Evolutionary conservation across 2,329 filamentous ascomycete genomes (phyloP).

Genomic region (Clonostachys byssicola): DNA sequence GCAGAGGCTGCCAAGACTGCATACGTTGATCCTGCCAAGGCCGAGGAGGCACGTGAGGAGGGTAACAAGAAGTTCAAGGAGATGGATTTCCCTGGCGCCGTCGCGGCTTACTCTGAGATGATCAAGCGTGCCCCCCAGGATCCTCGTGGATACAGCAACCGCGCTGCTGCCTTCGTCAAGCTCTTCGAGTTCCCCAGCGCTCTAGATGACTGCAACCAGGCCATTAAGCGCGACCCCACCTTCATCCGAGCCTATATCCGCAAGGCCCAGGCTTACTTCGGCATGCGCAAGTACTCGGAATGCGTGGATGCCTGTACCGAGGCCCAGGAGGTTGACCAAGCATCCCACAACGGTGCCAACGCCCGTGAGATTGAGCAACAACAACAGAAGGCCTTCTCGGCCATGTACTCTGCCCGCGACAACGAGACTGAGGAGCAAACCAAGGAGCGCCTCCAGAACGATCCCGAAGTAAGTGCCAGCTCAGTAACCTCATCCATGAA

Average conservation of each 20-base stretch:
- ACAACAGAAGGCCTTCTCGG: slow-evolving; percentile 85
- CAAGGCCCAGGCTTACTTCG: slow-evolving; percentile 91
- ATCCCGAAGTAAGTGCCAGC: slow-evolving; percentile 71
- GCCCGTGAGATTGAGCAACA: slow-evolving; percentile 89
- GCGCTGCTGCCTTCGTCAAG: slow-evolving; percentile 94
- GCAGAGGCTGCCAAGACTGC: slow-evolving; percentile 69
- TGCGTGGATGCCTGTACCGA: slow-evolving; percentile 86
- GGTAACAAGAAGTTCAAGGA: slow-evolving; percentile 98
- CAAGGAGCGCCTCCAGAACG: slow-evolving; percentile 80
- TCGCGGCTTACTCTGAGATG: slow-evolving; percentile 95
- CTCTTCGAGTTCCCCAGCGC: slow-evolving; percentile 93
- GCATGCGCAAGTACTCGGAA: slow-evolving; percentile 98
- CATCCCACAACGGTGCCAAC: slow-evolving; percentile 68
- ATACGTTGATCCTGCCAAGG: slow-evolving; percentile 87
- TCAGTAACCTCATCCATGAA: background rate
- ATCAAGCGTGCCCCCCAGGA: slow-evolving; percentile 92
- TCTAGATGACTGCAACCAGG: slow-evolving; percentile 85
- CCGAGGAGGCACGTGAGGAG: slow-evolving; percentile 90
- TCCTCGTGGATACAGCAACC: slow-evolving; percentile 93
- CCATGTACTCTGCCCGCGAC: slow-evolving; percentile 86
- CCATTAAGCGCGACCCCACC: slow-evolving; percentile 84
- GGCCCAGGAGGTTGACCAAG: slow-evolving; percentile 71
- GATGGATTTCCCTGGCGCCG: slow-evolving; percentile 89
- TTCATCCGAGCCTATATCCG: slow-evolving; percentile 96
- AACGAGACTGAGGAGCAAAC: slow-evolving; percentile 97